These are phyloP conservation scores for Rosa multiflora DNA, from an alignment of 306 rosid species.

Conservation along the genomic window DNA sequence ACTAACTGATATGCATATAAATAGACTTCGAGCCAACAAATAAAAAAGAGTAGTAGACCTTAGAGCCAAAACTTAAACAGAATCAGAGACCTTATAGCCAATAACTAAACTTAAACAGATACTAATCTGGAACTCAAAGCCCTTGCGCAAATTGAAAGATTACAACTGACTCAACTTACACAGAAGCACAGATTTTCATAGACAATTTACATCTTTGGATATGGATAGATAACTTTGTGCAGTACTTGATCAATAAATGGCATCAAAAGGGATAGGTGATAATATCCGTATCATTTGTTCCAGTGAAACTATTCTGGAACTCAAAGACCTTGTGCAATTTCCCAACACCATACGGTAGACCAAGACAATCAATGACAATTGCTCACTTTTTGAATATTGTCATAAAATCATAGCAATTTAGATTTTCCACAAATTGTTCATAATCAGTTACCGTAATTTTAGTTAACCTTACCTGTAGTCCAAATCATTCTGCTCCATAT, in stretches of 20 bases:
- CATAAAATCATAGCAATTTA: no score
- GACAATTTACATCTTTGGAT: background rate
- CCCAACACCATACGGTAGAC: conserved; percentile 52
- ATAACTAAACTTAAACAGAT: background rate
- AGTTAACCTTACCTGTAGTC: no score
- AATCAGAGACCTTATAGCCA: no score
- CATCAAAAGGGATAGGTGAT: conserved; percentile 54
- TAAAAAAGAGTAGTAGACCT: no score
- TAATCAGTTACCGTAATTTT: no score
- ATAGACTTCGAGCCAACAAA: no score
- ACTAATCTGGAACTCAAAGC: conserved; percentile 44
- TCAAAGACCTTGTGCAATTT: conserved; percentile 61
- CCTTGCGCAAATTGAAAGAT: conserved; percentile 40
- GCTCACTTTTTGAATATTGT: background rate
- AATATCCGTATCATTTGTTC: conserved; percentile 36
- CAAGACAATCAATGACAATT: conserved; percentile 8
- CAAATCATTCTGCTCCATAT: no score
- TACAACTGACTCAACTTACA: background rate
- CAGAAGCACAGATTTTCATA: background rate
- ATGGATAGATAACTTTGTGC: background rate
- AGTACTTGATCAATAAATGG: conserved; percentile 2
- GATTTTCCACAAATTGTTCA: no score
- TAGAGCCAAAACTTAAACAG: no score
- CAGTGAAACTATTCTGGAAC: conserved; percentile 29
- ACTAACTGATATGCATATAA: no score